Evolutionary conservation across 2,329 filamentous ascomycete species (phyloP), one percentile per base, ranked within the genome.

Genomic region (Plectosphaerella cucumerina): DNA sequence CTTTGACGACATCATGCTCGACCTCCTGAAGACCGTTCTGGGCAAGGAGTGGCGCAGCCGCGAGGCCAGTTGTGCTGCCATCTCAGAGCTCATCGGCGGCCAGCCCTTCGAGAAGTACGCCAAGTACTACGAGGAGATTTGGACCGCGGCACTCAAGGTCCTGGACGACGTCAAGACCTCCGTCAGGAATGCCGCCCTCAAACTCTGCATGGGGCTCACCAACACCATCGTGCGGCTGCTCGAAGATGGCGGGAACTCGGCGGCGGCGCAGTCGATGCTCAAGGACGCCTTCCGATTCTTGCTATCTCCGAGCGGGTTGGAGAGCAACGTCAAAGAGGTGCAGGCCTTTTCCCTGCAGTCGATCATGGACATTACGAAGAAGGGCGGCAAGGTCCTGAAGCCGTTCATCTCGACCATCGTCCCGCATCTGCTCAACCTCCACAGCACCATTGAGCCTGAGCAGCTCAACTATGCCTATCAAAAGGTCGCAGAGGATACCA

Each of bases 121-220:
- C 59, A 83, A 84, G 52, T 92, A 94, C 62, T 87, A 97, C 47
- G 81, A 86, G 49, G 82, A 90, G 18, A 90, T 97, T 46, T 97
- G 94, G 87, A 82, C 81, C 11, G 83, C 87, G 23, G 87, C 90
- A 1, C 87, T 97, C 67, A 95, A 90, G 62, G 91, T 99, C 0
- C 76, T 97, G 6, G 94, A 99, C 66, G 94, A 99, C 66, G 95
- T 97, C 67, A 99, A 99, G 66, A 87, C 87, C 8, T 91, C 87
- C 1, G 94, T 99, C 5, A 82, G 94, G 48, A 77, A 81, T 34
- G 88, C 91, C 1, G 94, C 94, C 1, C 78, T 91, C 44, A 85
- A 85, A 53, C 78, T 99, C 5, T 96, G 92, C 61, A 86, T 92
- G 65, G 84, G 85, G 1, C 76, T 99, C 34, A 95, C 91, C 1